Evolutionary conservation across 2,329 filamentous ascomycete species (phyloP), one percentile per base, ranked within the genome.

Genomic region (Dactylellina haptotyla): DNA sequence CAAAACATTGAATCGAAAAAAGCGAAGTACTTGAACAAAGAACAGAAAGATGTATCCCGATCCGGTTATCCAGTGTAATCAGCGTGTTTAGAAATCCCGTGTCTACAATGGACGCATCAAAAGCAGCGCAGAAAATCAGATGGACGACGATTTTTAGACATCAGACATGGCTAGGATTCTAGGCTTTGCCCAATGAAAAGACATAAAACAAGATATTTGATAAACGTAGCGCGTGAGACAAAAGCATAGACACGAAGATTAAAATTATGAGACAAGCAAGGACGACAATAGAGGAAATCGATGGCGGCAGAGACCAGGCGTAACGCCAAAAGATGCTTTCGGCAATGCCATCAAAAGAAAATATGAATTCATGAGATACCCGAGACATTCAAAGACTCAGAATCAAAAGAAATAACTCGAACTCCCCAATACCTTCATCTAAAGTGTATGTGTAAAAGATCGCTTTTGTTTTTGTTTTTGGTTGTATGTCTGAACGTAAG

Each of bases 391-490:
- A 62, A 37, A 46, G 9, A 41, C 43, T 65, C 16, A 51, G 46
- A 61, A 46, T 48, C 46, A 50, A 54, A 48, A 48, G 54, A 64
- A 14, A 53, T 16, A 51, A 73, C 54, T 61, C 28, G 57, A 66
- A 73, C 69, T 73, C 69, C 69, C 61, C 69, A 73, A 45, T 73
- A 73, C 69, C 69, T 66, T 73, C 61, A 57, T 65, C 61, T 66
- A 66, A 73, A 48, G 54, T 73, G 54, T 73, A 73, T 73, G 46
- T 73, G 45, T 73, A 73, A 73, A 64, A 46, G 54, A 66, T 53
- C 54, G 61, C 61, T 73, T 73, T 73, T 73, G 58, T 43, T 51
- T 53, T 53, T 56, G 50, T 54, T 54, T 48, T 54, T 66, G 59
- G 16, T 53, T 66, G 41, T 41, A 50, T 56, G 25, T 30, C 62